These are phyloP conservation scores for Ensete glaucum DNA, from an alignment of 176 grass and related monocot species.

Conservation along the genomic window DNA sequence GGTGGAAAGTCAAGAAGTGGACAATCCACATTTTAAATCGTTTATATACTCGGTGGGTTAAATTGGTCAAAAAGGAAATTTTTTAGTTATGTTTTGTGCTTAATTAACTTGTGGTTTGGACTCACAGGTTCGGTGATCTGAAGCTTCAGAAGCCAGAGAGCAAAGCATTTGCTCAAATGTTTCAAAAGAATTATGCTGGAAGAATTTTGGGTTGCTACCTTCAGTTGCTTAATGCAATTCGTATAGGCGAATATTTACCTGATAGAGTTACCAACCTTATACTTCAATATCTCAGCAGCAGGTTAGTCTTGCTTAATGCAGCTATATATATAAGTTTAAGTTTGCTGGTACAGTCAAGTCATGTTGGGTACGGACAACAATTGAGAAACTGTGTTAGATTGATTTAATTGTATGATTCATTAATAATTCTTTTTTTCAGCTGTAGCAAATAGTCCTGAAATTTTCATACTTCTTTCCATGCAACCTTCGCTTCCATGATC, in stretches of 20 bases:
- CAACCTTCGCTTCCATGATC: background rate
- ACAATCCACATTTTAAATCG: slow-evolving; percentile 22
- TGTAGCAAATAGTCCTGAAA: background rate
- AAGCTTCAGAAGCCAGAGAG: slow-evolving; percentile 86
- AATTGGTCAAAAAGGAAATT: background rate
- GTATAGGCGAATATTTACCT: slow-evolving; percentile 78
- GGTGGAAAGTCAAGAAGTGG: slow-evolving; percentile 22
- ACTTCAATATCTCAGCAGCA: slow-evolving; percentile 91
- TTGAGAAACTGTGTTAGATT: background rate
- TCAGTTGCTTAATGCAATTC: slow-evolving; percentile 73
- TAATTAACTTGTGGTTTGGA: slow-evolving; percentile 16
- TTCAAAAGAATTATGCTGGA: slow-evolving; percentile 83
- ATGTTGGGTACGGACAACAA: too few relatives aligned
- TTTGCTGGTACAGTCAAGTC: too few relatives aligned
- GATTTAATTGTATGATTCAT: background rate
- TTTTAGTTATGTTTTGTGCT: slow-evolving; percentile 18
- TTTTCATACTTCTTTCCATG: background rate
- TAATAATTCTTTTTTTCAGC: background rate
- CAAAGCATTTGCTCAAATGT: slow-evolving; percentile 86
- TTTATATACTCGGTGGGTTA: slow-evolving; percentile 16
- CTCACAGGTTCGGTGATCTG: slow-evolving; percentile 74
- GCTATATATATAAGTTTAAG: too few relatives aligned
- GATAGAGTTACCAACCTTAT: slow-evolving; percentile 91
- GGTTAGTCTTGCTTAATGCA: slow-evolving; percentile 30
- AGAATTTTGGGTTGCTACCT: slow-evolving; percentile 76